A percentile compares a stretch with the other conserved stretches of the same genome.
Evolutionary conservation across 768 basidiomycete species (phyloP).

Genomic region (Rhizopogon vesiculosus): DNA sequence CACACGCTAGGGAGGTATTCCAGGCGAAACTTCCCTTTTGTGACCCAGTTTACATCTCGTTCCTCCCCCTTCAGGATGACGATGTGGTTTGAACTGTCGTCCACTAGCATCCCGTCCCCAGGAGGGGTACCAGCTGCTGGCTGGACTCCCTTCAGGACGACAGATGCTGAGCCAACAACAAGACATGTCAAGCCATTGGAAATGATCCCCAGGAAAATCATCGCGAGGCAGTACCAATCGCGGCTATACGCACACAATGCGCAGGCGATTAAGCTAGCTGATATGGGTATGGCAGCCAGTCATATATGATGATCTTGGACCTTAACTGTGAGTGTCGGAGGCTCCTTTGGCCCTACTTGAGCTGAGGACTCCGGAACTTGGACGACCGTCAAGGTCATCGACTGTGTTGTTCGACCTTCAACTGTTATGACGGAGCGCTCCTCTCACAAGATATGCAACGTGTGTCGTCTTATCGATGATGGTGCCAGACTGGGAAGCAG

Average conservation of each 20-base stretch:
- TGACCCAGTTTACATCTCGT: conserved; percentile 22
- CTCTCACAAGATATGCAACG: conserved; percentile 48
- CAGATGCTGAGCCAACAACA: conserved; percentile 19
- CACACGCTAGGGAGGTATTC: conserved; percentile 7
- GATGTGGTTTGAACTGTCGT: conserved; percentile 8
- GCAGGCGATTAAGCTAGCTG: conserved; percentile 17
- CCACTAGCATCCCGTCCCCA: conserved; percentile 25
- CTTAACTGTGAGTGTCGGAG: conserved; percentile 7
- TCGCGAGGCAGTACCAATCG: conserved; percentile 22
- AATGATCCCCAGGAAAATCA: conserved; percentile 27
- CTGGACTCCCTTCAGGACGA: conserved; percentile 17
- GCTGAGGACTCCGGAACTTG: conserved; percentile 2
- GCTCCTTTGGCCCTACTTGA: background rate
- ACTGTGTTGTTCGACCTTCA: background rate
- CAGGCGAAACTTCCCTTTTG: conserved; percentile 27
- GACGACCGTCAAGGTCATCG: conserved; percentile 11
- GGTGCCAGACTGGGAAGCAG: conserved; percentile 66
- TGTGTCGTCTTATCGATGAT: conserved; percentile 41
- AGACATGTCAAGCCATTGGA: conserved; percentile 26
- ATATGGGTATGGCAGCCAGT: conserved; percentile 18
- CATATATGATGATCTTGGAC: conserved; percentile 5
- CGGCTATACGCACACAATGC: conserved; percentile 11
- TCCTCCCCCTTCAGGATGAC: conserved; percentile 26
- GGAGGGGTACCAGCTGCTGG: conserved; percentile 19
- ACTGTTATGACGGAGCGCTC: background rate